Evolutionary conservation across 495 filamentous ascomycete genomes (phyloP).

Genomic region (Amphirosellinia nigrospora): DNA sequence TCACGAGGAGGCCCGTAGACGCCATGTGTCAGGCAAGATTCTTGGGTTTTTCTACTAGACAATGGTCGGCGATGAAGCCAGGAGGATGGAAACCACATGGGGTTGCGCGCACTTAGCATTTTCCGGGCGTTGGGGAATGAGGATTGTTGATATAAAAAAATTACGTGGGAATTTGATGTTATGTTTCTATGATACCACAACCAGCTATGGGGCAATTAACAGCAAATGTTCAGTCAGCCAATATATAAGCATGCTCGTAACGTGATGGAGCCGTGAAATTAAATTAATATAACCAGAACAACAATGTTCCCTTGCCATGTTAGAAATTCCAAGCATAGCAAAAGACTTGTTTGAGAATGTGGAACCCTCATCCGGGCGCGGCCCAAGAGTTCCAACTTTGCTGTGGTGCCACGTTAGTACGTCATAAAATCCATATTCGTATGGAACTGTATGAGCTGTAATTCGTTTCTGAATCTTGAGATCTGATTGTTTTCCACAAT

Average conservation of each 20-base stretch:
- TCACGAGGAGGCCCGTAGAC: slow-evolving; percentile 97
- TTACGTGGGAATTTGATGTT: slow-evolving; percentile 31
- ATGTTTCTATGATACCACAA: slow-evolving; percentile 42
- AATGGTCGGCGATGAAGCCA: slow-evolving; percentile 30
- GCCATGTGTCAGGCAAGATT: slow-evolving; percentile 97
- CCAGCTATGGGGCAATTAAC: slow-evolving; percentile 24
- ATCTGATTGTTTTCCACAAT: neutral
- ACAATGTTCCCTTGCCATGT: neutral
- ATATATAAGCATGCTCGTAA: neutral
- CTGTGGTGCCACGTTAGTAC: neutral
- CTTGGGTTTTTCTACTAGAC: slow-evolving; percentile 94
- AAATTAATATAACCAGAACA: neutral
- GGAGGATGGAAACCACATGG: slow-evolving; percentile 13
- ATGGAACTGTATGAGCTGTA: neutral
- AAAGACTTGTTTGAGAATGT: neutral
- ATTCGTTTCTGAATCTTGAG: neutral
- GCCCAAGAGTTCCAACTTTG: too few species aligned
- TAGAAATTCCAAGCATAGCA: neutral
- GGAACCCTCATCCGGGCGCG: neutral
- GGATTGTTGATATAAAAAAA: slow-evolving; percentile 30
- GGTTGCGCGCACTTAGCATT: slow-evolving; percentile 37
- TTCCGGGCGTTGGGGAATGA: slow-evolving; percentile 36
- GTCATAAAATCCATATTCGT: neutral
- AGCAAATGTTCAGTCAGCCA: neutral
- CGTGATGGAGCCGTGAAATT: too few species aligned